Evolutionary conservation across 139 green algal genomes (phyloP), one percentile per base, ranked within the genome.

Genomic region (Nannochloris sp.): DNA sequence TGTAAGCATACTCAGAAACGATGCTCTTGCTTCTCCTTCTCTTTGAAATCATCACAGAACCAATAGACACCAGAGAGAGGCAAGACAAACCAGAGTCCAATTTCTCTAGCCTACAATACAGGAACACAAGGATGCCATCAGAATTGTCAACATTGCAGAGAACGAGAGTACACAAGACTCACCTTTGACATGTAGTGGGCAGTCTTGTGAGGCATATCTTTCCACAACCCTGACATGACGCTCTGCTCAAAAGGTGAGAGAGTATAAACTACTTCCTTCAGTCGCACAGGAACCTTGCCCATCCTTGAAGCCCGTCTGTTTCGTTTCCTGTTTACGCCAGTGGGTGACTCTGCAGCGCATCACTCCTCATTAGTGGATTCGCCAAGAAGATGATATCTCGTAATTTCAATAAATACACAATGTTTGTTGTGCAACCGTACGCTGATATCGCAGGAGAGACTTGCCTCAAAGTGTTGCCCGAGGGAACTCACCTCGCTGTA

Each of bases 241-340:
- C 68, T 85, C 63, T 90, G 78, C 66, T 95, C 72, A 51, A 91
- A 95, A 12, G 88, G 88, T 4, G 75, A 88, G 7, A 95, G 71
- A 21, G 83, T 92, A 76, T 95, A 95, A 1, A 91, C 83, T 36
- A 95, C 85, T 44, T 95, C 84, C 67, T 77, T 84, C n/a, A 93
- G 62, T 29, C 81, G 72, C n/a, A 90, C 50, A 49, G 79, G 79
- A 7, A 75, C 24, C 56, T 81, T 83, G 19, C 72, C 72, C 76
- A 80, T 80, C 46, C 18, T 53, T 15, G 8, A 40, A 40, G 34
- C 34, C 9, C 34, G 8, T 40, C 34, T 40, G 34, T 40, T 9
- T 40, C 34, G 6, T 40, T 40, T 40, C 34, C 34, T 40, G 34
- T 40, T 11, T 40, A 40, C 34, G 34, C 8, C 7, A 40, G 34